Evolutionary conservation across 2,329 filamentous ascomycete genomes (phyloP).

Genomic region (Aureobasidium zeae): DNA sequence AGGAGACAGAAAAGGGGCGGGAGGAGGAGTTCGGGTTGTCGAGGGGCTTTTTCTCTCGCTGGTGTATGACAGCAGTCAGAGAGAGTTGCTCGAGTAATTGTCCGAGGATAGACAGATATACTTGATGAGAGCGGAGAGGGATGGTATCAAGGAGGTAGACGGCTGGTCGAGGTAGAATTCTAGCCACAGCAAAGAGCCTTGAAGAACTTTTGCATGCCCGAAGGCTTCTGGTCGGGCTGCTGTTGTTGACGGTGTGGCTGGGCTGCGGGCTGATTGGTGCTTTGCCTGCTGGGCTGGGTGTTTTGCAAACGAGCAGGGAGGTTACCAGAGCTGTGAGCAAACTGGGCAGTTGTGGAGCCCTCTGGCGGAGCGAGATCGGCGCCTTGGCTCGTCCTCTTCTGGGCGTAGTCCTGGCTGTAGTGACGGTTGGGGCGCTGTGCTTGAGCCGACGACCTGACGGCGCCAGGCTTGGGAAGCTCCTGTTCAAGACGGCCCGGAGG

Average conservation of each 20-base stretch:
- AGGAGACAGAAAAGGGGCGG: too few relatives aligned
- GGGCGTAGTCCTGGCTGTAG: constrained; percentile 24
- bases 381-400: constrained; percentile 68
- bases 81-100: too few relatives aligned
- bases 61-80: too few relatives aligned
- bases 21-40: too few relatives aligned
- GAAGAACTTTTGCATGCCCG: constrained; percentile 84
- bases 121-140: background rate
- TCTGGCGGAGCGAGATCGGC: constrained; percentile 70
- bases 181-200: constrained; percentile 83
- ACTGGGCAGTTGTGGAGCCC: constrained; percentile 88
- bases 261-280: constrained; percentile 13
- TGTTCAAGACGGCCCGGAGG: constrained; percentile 39
- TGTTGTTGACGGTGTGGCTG: constrained; percentile 37
- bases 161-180: constrained; percentile 2
- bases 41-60: too few relatives aligned
- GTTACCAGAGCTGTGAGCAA: constrained; percentile 90
- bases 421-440: constrained; percentile 41
- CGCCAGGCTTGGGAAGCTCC: constrained; percentile 51
- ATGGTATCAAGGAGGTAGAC: too few relatives aligned
- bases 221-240: constrained; percentile 60
- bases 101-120: background rate
- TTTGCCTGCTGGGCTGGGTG: constrained; percentile 16
- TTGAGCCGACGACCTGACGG: constrained; percentile 60
- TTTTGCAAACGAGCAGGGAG: constrained; percentile 40